Base-by-base conservation (phyloP, 768 basidiomycete species). In the Phanerodontia chrysosporium region DNA sequence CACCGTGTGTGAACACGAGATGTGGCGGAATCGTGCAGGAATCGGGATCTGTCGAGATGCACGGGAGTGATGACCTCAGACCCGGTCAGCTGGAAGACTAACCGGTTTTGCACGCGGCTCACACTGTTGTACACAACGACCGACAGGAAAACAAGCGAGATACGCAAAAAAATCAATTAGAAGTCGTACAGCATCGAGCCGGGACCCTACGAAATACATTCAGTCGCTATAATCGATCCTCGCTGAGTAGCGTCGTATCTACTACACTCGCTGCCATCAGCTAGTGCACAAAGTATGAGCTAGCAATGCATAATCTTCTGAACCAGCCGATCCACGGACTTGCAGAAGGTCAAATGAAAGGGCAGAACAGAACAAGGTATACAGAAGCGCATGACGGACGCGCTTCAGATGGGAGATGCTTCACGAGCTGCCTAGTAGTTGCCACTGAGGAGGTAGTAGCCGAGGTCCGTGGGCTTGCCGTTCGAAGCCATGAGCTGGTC, bases 381-480 rank as follows among this genome's bases (percentile, higher is more conserved):
- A 56, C 45, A 7, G 51, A 45, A 35, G 27, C 24, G 36, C 49
- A 61, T 48, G 55, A 46, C 44, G 55, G 51, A 24, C 12, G 36
- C 32, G 30, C 51, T 35, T 27, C 13, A n/a, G 24, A 30, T 25
- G 36, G 21, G 2, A 42, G 39, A 18, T 18, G 39, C 8, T 18
- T 42, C 39, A 18, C 18, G 39, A 28, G 29, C 36, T n/a, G 49
- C 25, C 35, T 57, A 49, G 55, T 58, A 66, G 48, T 58, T 51
- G 58, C 63, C 58, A 57, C 67, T 71, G 67, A 87, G 75, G 76
- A 84, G 86, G 32, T 59, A 53, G 14, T 67, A 58, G 30, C 80
- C 90, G 28, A 92, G 81, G 0, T 61, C 63, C 22, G 76, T 89
- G 25, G 85, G 86, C 27, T 64, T 45, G 39, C 80, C 80, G 54